Evolutionary conservation across 164 flowering plant species (phyloP).

Genomic region (Cinnamomum chago): DNA sequence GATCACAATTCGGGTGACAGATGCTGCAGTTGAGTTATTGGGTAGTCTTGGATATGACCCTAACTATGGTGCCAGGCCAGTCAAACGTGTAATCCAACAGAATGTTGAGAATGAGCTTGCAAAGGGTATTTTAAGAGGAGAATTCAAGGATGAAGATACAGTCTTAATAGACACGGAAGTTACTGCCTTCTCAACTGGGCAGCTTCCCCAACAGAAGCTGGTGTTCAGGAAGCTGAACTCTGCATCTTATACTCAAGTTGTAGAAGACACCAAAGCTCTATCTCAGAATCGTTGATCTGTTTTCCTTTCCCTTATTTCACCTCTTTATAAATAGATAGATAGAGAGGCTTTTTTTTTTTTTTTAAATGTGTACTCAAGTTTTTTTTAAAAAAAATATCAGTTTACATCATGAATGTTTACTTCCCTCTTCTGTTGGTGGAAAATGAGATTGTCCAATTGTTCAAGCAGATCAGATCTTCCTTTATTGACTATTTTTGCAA

Average conservation of each 20-base stretch:
- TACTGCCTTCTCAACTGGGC: conserved; percentile 71
- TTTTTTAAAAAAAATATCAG: no score
- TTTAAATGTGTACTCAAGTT: background rate
- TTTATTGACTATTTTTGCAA: no score
- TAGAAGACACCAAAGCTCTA: conserved; percentile 37
- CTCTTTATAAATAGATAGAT: background rate
- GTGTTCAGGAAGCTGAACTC: conserved; percentile 47
- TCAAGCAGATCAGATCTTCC: no score
- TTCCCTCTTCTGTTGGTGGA: no score
- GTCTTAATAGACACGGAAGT: conserved; percentile 80
- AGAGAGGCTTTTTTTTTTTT: background rate
- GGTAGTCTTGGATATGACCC: conserved; percentile 94
- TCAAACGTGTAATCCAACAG: conserved; percentile 92
- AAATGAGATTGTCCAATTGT: no score
- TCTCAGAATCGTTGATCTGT: conserved; percentile 23
- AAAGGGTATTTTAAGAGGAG: conserved; percentile 91
- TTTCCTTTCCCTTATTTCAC: background rate
- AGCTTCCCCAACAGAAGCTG: conserved; percentile 85
- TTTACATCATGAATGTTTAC: no score
- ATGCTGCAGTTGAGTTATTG: conserved; percentile 68
- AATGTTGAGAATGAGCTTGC: conserved; percentile 90
- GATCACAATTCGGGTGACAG: conserved; percentile 68
- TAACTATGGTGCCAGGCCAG: conserved; percentile 95
- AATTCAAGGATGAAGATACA: conserved; percentile 82
- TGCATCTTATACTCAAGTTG: conserved; percentile 20